Conservation (phyloP, 768 basidiomycete species). For the Mycena polygramma region DNA sequence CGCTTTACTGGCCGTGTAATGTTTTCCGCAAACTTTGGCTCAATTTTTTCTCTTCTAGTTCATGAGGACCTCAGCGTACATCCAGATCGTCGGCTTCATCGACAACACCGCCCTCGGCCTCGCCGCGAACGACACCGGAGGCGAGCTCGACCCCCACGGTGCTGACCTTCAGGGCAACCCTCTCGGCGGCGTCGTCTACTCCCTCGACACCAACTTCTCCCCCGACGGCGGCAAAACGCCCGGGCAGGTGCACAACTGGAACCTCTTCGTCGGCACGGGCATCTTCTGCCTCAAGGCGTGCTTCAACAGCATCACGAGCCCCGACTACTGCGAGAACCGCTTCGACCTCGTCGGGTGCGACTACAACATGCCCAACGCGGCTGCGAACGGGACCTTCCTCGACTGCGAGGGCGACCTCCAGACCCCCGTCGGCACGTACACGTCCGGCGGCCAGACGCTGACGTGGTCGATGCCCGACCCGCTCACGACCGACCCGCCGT, state of each 20-base stretch:
- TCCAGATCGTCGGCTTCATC: constrained; percentile 28
- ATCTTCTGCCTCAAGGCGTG: constrained; percentile 68
- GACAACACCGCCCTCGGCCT: constrained; percentile 59
- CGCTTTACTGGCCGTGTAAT: too few species aligned
- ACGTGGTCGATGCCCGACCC: constrained; percentile 66
- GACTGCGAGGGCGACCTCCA: constrained; percentile 62
- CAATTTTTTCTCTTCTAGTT: constrained; percentile 16
- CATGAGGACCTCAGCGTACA: constrained; percentile 30
- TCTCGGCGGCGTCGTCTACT: constrained; percentile 33
- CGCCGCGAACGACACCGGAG: constrained; percentile 64
- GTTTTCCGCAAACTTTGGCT: background rate
- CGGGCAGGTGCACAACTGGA: constrained; percentile 29
- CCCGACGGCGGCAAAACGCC: constrained; percentile 22
- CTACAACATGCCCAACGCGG: constrained; percentile 65
- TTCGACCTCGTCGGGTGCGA: constrained; percentile 66
- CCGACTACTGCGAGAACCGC: constrained; percentile 62
- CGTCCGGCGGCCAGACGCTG: constrained; percentile 47
- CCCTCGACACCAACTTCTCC: constrained; percentile 24
- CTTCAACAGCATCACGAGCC: constrained; percentile 55
- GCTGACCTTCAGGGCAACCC: constrained; percentile 51
- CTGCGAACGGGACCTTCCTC: constrained; percentile 57
- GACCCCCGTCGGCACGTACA: constrained; percentile 60
- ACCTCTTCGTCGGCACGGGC: constrained; percentile 60
- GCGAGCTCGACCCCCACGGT: constrained; percentile 80
- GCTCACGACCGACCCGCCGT: constrained; percentile 59